phyloP scores from a whole-genome alignment of 208 protist genomes.

The Trichomonas vaginalis region DNA sequence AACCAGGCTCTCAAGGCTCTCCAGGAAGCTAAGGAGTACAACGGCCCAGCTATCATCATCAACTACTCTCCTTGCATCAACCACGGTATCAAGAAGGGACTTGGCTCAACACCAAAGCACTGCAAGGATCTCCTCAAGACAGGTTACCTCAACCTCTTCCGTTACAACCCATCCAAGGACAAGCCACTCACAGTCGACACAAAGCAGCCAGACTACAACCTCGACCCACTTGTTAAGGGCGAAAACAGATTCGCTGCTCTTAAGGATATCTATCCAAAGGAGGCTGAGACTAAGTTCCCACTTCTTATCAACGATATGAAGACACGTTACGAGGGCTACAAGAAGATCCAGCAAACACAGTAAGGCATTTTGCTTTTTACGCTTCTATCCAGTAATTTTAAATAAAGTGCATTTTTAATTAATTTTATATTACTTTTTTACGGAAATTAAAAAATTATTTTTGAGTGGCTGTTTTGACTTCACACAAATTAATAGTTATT shows the following conservation, averaged over 20 bases:
- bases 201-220: neutral
- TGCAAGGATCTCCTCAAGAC: neutral
- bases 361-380: too few species aligned
- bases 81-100: neutral
- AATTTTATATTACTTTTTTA: too few species aligned
- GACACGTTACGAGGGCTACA: neutral
- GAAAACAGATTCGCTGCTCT: neutral
- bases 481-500: too few species aligned
- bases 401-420: too few species aligned
- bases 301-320: neutral
- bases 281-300: neutral
- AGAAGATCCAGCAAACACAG: too few species aligned
- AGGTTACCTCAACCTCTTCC: neutral
- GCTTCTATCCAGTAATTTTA: too few species aligned
- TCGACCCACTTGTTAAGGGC: neutral
- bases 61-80: constrained; percentile 47
- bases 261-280: too few species aligned
- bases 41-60: constrained; percentile 39
- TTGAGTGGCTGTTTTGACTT: too few species aligned
- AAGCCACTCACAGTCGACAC: neutral
- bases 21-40: constrained; percentile 43
- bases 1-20: constrained; percentile 40
- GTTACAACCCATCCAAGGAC: neutral
- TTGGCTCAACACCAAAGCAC: neutral
- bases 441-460: too few species aligned